phyloP scores from a whole-genome alignment of 2,329 filamentous ascomycete species.

The Diaporthe capsici region DNA sequence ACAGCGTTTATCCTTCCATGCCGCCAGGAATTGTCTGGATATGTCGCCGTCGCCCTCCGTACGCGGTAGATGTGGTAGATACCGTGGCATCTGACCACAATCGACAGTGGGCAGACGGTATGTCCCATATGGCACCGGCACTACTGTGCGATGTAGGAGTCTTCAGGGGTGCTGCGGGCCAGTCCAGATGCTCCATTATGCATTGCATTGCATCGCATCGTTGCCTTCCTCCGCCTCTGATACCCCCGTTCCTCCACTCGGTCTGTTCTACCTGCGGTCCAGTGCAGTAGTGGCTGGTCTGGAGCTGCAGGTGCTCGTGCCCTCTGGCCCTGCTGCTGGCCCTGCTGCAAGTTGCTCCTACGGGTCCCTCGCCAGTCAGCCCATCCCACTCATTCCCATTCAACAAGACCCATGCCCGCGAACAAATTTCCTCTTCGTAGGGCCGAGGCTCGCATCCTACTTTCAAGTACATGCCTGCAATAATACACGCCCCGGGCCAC shows the following conservation, averaged over 20 bases:
- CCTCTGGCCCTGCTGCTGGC: conserved; percentile 2
- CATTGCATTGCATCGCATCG: conserved; percentile 41
- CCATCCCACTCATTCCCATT: not conserved
- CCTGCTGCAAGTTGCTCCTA: not conserved
- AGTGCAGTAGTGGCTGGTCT: conserved; percentile 41
- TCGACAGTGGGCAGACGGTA: conserved; percentile 10
- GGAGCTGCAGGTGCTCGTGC: conserved; percentile 36
- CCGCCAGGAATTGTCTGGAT: conserved; percentile 7
- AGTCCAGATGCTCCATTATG: conserved; percentile 35
- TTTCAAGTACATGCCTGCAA: not conserved
- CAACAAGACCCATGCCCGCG: not conserved
- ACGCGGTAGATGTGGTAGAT: not conserved
- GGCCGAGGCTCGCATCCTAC: not conserved
- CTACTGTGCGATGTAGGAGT: conserved; percentile 20
- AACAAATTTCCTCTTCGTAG: not conserved
- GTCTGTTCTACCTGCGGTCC: conserved; percentile 39
- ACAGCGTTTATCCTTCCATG: conserved; percentile 6
- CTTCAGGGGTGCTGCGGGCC: conserved; percentile 9
- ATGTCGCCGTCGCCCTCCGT: not conserved
- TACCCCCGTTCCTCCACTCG: conserved; percentile 38
- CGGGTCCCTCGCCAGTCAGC: conserved; percentile 23
- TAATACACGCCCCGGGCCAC: too few relatives aligned
- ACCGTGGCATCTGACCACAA: conserved; percentile 19
- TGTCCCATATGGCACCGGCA: conserved; percentile 22
- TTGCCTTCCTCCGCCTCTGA: conserved; percentile 30